Evolutionary conservation across 179 eudicot species (phyloP), one percentile per base, ranked within the genome.

Genomic region (Corrigiola litoralis): DNA sequence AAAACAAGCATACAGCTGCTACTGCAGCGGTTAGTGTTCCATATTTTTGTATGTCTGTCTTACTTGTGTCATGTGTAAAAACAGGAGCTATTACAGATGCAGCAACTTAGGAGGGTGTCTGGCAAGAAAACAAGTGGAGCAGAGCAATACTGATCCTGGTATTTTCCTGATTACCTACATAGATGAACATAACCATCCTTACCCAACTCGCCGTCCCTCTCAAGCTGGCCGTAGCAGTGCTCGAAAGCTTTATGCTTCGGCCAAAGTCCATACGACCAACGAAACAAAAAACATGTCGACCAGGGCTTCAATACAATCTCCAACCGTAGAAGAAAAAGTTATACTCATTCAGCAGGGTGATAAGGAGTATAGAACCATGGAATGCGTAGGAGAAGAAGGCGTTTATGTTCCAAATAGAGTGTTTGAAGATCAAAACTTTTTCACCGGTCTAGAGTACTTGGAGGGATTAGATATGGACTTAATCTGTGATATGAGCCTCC

Each of bases 111-210:
- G 78, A 59, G 98, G 91, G 2, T 92, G 98, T 62, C 49, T 58
- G 46, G 98, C 98, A 70, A 85, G 95, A 58, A 92, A 87, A 65
- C 98, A 89, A 77, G 96, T 92, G 8, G 98, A 92, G 54, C 79
- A 82, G 28, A 92, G 96, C 70, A 68, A 55, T 10, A 72, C 50
- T 1, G 81, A 84, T 25, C 82, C 89, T 1, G 70, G 78, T 18
- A 77, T 75, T 58, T 87, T 73, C 58, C 51, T 77, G 29, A 71
- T 89, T 16, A 87, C 92, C 63, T 92, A 92, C 87, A 82, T 88
- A 2, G 85, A 83, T 6, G 98, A 92, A 3, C 98, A 92, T 66
- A 80, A 61, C 81, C 98, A 92, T 66, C 48, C 80, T 58, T 73
- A 73, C 53, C 98, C 98, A 5, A 87, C 83, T 32, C 80, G 88